Evolutionary conservation across 202 grass and related monocot genomes (phyloP).

Genomic region (Setaria italica): DNA sequence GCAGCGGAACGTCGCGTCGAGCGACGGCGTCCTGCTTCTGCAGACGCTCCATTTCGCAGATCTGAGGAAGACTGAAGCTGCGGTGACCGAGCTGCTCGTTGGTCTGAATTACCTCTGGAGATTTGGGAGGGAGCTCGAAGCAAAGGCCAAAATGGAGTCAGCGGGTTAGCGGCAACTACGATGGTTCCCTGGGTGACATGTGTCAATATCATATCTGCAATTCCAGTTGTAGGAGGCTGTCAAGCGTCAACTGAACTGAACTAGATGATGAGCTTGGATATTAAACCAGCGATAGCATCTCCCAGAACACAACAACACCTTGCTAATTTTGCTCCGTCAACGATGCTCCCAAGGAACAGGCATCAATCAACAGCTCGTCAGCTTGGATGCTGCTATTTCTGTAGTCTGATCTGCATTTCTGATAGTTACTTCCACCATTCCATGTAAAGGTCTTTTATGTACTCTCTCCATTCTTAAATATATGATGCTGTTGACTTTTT

Average conservation of each 20-base stretch:
- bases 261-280: not conserved
- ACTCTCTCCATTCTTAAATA: too few species aligned
- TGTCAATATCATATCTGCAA: conserved; percentile 8
- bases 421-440: not conserved
- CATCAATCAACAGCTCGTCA: not conserved
- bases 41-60: conserved; percentile 90
- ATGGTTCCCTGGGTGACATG: conserved; percentile 28
- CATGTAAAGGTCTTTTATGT: conserved; percentile 1
- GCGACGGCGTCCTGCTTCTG: conserved; percentile 59
- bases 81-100: conserved; percentile 73
- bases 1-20: conserved; percentile 51
- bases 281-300: not conserved
- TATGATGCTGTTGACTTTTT: too few species aligned
- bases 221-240: not conserved
- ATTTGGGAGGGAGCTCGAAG: conserved; percentile 52
- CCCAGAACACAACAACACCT: not conserved
- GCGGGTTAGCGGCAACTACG: conserved; percentile 24
- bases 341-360: not conserved
- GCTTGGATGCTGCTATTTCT: conserved; percentile 26
- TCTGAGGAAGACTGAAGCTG: conserved; percentile 67
- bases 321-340: conserved; percentile 33
- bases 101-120: conserved; percentile 78
- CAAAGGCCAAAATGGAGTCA: conserved; percentile 36
- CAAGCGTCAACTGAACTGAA: not conserved
- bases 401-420: not conserved